Evolutionary conservation across 140 eudicot species (phyloP), one percentile per base, ranked within the genome.

Genomic region (Artemisia princeps): DNA sequence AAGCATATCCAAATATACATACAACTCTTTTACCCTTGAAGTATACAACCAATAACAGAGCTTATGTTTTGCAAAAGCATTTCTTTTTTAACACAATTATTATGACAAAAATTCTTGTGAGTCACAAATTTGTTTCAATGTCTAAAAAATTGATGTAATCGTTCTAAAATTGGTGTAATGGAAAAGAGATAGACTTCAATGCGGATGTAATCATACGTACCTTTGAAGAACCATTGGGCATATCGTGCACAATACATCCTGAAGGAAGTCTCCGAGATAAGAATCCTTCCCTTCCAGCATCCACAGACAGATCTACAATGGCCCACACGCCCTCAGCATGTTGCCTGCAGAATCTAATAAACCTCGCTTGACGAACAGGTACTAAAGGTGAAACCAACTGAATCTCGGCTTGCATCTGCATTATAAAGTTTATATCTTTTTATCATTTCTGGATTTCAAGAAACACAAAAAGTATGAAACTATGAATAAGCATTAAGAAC

Each of bases 191-290:
- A 55, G 13, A 55, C 3, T 19, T 20, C 17, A 17, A 55, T 15
- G 40, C 7, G 7, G 40, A 4, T 30, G 40, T 30, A 30, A 55
- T 22, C 2, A 45, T 10, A 53, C 68, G 55, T 65, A 90, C 95
- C 97, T 84, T 81, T 51, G 94, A 83, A 71, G 54, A 83, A 17
- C 94, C 90, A 69, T 84, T 87, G 0, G 84, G 82, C 81, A 90
- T 72, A 63, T 87, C 95, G 68, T 90, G 95, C 59, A 90, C 71
- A 2, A 90, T 44, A 63, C 84, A 90, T 1, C 95, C 97, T 6
- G 97, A 90, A 37, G 97, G 97, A 50, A 90, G 87, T 82, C 95
- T 84, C 73, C 94, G 55, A 60, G 86, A 84, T 52, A 66, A 55
- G 10, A 64, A 62, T 28, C 82, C 81, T 24, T 87, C 94, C 33